A percentile compares a stretch with the other conserved stretches of the same genome.
Evolutionary conservation across 306 rosid species (phyloP).

Genomic region (Cucurbita moschata): DNA sequence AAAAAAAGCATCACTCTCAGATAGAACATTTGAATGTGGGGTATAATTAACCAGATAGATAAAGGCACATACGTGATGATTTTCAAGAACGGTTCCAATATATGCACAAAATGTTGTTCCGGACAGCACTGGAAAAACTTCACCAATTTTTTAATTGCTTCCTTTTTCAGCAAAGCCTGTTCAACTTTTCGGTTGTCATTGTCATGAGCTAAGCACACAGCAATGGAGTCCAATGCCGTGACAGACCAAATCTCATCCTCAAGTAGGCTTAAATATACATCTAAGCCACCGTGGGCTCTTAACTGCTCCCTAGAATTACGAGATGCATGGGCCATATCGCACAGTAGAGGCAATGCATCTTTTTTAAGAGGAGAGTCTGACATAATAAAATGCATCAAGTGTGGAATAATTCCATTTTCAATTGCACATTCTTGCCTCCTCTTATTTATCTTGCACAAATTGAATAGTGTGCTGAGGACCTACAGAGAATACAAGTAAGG

Average conservation of each 20-base stretch:
- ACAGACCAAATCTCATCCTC: conserved; percentile 94
- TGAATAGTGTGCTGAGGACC: conserved; percentile 92
- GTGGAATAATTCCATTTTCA: conserved; percentile 99
- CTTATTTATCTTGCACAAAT: conserved; percentile 95
- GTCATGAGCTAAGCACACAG: conserved; percentile 93
- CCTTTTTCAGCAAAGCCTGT: conserved; percentile 84
- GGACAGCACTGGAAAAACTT: conserved; percentile 94
- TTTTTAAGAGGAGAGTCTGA: conserved; percentile 82
- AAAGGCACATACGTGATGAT: conserved; percentile 60
- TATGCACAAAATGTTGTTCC: conserved; percentile 87
- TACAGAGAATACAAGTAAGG: conserved; percentile 19
- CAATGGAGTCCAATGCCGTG: conserved; percentile 90
- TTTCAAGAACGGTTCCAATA: conserved; percentile 95
- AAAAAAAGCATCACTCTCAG: background rate
- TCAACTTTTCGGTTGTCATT: conserved; percentile 91
- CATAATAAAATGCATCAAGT: conserved; percentile 80
- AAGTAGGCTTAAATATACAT: conserved; percentile 90
- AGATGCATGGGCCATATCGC: conserved; percentile 99
- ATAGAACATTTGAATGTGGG: background rate
- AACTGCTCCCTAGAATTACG: conserved; percentile 96
- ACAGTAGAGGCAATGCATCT: conserved; percentile 78
- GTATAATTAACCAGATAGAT: background rate
- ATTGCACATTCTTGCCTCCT: conserved; percentile 99
- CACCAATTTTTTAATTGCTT: conserved; percentile 91
- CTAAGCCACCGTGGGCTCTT: conserved; percentile 98